Conservation (phyloP, 305 asterid genomes). For the Fraxinus latifolia region DNA sequence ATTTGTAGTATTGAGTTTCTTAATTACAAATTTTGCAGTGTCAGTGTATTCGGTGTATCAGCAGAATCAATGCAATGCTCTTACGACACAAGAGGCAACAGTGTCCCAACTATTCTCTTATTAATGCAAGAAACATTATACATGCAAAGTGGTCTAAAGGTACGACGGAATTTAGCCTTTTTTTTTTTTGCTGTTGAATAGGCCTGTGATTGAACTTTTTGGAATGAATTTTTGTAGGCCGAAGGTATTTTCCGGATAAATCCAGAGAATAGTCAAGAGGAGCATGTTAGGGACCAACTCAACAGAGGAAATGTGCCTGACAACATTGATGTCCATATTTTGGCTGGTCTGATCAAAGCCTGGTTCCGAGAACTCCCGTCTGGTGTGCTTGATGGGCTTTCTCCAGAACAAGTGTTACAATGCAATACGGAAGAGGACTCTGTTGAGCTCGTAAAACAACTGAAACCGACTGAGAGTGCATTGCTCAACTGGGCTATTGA, state of each 20-base stretch:
- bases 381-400: conserved; percentile 89
- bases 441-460: conserved; percentile 63
- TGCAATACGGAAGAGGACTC: conserved; percentile 79
- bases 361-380: conserved; percentile 95
- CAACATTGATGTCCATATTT: conserved; percentile 83
- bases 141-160: conserved; percentile 84
- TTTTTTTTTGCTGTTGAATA: neutral
- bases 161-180: conserved; percentile 16
- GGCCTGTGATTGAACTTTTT: neutral
- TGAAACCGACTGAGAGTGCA: conserved; percentile 71
- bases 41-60: conserved; percentile 91
- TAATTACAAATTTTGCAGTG: conserved; percentile 40
- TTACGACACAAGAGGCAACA: conserved; percentile 77
- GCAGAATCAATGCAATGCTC: conserved; percentile 99
- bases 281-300: conserved; percentile 78
- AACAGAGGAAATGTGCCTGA: conserved; percentile 85
- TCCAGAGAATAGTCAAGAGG: conserved; percentile 89
- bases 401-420: conserved; percentile 74
- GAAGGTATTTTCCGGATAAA: conserved; percentile 96
- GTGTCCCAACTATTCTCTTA: conserved; percentile 91
- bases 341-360: conserved; percentile 92
- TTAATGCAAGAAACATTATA: conserved; percentile 81
- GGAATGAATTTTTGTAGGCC: conserved; percentile 46
- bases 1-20: neutral
- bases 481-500: conserved; percentile 89